Percentiles rank a stretch among this genome's conserved stretches.
phyloP scores from a whole-genome alignment of 371 early-diverging fungal species.

The Phascolomyces articulosus region DNA sequence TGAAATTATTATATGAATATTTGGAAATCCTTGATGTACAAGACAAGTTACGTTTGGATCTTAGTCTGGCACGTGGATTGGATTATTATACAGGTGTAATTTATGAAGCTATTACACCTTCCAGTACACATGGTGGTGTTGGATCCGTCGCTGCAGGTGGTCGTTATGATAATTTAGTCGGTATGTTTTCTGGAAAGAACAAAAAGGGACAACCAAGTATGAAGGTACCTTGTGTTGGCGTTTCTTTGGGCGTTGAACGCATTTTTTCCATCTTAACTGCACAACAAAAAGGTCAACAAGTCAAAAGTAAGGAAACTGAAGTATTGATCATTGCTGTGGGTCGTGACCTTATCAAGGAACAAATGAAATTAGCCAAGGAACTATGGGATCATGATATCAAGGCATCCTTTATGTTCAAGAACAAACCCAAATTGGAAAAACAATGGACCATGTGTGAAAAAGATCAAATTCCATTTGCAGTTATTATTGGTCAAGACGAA shows the following conservation, averaged over 20 bases:
- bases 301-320: slow-evolving; percentile 83
- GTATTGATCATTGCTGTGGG: slow-evolving; percentile 92
- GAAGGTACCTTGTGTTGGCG: slow-evolving; percentile 97
- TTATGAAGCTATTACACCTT: slow-evolving; percentile 91
- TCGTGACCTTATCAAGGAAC: slow-evolving; percentile 90
- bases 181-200: slow-evolving; percentile 83
- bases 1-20: slow-evolving; percentile 87
- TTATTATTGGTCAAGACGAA: slow-evolving; percentile 91
- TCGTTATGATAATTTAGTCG: slow-evolving; percentile 98
- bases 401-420: slow-evolving; percentile 86
- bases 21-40: slow-evolving; percentile 81
- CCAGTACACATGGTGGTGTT: slow-evolving; percentile 62
- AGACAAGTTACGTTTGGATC: slow-evolving; percentile 80
- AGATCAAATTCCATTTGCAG: slow-evolving; percentile 86
- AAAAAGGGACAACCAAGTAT: slow-evolving; percentile 69
- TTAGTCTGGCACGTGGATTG: slow-evolving; percentile 96
- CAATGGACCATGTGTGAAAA: slow-evolving; percentile 86
- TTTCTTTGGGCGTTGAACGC: slow-evolving; percentile 97
- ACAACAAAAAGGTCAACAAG: slow-evolving; percentile 55
- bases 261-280: slow-evolving; percentile 89
- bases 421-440: slow-evolving; percentile 81
- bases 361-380: slow-evolving; percentile 84
- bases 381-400: slow-evolving; percentile 91
- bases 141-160: slow-evolving; percentile 99
- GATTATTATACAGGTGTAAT: slow-evolving; percentile 99